phyloP scores from a whole-genome alignment of 2,329 filamentous ascomycete species.

The Talaromyces sp. region DNA sequence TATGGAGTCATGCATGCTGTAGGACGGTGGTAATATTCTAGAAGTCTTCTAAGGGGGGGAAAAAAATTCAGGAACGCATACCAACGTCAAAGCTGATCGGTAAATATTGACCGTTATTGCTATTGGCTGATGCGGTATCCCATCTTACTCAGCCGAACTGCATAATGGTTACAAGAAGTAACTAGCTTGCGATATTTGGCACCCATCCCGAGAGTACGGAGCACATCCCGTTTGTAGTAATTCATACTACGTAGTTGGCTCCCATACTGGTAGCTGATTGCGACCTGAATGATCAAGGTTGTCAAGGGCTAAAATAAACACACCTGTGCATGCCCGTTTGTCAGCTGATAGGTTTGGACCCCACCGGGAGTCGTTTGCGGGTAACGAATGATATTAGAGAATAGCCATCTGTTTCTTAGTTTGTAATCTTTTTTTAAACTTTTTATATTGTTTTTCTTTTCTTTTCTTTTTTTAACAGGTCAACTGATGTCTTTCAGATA shows the following conservation, averaged over 20 bases:
- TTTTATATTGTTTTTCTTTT: background rate
- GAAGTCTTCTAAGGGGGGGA: background rate
- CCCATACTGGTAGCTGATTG: background rate
- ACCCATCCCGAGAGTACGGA: background rate
- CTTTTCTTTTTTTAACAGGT: background rate
- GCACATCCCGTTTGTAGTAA: background rate
- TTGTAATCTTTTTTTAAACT: background rate
- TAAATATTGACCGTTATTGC: background rate
- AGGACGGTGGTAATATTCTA: background rate
- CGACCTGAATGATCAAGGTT: background rate
- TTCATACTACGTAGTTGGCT: too few relatives aligned
- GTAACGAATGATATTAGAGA: background rate
- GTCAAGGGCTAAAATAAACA: background rate
- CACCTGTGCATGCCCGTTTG: background rate
- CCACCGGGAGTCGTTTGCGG: background rate
- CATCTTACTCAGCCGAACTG: background rate
- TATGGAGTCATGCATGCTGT: background rate
- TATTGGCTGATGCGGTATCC: background rate
- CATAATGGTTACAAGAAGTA: background rate
- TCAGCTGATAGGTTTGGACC: background rate
- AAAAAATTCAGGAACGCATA: background rate
- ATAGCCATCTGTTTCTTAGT: background rate
- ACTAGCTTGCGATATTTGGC: background rate
- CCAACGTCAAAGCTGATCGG: too few relatives aligned
- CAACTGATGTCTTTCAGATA: background rate